Conservation (phyloP, 257 asterid species). For the Jacaranda copaia region DNA sequence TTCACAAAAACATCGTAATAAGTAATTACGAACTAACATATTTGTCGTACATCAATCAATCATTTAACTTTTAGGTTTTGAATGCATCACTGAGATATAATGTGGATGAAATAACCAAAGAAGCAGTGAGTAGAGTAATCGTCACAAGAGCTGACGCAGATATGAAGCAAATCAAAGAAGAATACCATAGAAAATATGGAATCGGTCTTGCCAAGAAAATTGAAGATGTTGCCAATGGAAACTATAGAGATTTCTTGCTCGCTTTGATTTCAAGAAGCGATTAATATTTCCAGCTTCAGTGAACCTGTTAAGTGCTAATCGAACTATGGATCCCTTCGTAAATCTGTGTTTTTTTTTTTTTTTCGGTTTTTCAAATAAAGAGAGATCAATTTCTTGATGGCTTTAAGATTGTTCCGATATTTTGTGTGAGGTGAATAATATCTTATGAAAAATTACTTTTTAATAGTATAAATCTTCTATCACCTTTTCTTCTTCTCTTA, state of each 20-base stretch:
- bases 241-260: slow-evolving; percentile 79
- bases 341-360: too few species aligned
- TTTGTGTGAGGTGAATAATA: slow-evolving; percentile 1
- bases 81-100: slow-evolving; percentile 52
- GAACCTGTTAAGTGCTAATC: background rate
- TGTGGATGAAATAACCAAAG: slow-evolving; percentile 65
- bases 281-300: slow-evolving; percentile 26
- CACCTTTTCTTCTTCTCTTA: background rate
- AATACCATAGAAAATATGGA: slow-evolving; percentile 49
- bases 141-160: slow-evolving; percentile 78
- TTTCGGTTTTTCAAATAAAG: background rate
- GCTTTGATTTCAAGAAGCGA: slow-evolving; percentile 65
- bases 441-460: background rate
- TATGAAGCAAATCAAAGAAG: slow-evolving; percentile 74
- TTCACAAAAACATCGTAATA: too few species aligned
- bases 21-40: background rate
- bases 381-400: background rate
- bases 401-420: background rate
- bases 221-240: slow-evolving; percentile 77
- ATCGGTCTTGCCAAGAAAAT: slow-evolving; percentile 54
- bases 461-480: background rate
- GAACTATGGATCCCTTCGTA: background rate
- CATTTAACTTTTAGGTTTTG: slow-evolving; percentile 44
- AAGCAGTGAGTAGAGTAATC: slow-evolving; percentile 68
- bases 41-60: too few species aligned